phyloP scores from a whole-genome alignment of 2,329 filamentous ascomycete species.

The Aureobasidium sp. region DNA sequence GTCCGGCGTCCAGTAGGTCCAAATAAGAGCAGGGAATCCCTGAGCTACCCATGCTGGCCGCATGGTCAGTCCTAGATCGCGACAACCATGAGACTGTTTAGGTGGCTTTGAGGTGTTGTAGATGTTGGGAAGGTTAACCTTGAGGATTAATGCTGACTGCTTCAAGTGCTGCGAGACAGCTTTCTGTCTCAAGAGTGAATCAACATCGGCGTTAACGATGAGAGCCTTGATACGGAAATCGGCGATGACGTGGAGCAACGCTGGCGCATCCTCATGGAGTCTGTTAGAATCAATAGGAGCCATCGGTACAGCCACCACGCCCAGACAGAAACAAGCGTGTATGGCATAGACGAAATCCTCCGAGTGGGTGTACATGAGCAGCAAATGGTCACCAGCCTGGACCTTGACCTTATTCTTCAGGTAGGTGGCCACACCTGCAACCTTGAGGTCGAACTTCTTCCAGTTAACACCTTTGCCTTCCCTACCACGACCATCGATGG shows the following conservation, averaged over 20 bases:
- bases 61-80: slow-evolving; percentile 84
- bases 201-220: slow-evolving; percentile 88
- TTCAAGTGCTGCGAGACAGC: slow-evolving; percentile 89
- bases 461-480: slow-evolving; percentile 97
- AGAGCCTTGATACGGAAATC: slow-evolving; percentile 92
- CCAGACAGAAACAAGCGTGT: slow-evolving; percentile 90
- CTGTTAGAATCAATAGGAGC: slow-evolving; percentile 92
- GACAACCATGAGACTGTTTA: slow-evolving; percentile 84
- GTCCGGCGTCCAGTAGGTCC: slow-evolving; percentile 99
- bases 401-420: slow-evolving; percentile 95
- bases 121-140: slow-evolving; percentile 69
- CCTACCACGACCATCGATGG: slow-evolving; percentile 85
- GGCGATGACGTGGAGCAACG: slow-evolving; percentile 81
- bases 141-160: slow-evolving; percentile 86
- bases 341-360: slow-evolving; percentile 94
- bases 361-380: slow-evolving; percentile 98
- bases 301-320: slow-evolving; percentile 79
- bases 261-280: slow-evolving; percentile 87
- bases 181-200: slow-evolving; percentile 89
- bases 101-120: slow-evolving; percentile 94
- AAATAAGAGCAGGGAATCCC: slow-evolving; percentile 81
- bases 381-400: slow-evolving; percentile 75
- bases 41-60: slow-evolving; percentile 81
- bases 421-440: slow-evolving; percentile 88
- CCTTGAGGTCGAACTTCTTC: slow-evolving; percentile 96